Conservation (phyloP, 2,329 filamentous ascomycete genomes). For the Aspergillus japonicus region DNA sequence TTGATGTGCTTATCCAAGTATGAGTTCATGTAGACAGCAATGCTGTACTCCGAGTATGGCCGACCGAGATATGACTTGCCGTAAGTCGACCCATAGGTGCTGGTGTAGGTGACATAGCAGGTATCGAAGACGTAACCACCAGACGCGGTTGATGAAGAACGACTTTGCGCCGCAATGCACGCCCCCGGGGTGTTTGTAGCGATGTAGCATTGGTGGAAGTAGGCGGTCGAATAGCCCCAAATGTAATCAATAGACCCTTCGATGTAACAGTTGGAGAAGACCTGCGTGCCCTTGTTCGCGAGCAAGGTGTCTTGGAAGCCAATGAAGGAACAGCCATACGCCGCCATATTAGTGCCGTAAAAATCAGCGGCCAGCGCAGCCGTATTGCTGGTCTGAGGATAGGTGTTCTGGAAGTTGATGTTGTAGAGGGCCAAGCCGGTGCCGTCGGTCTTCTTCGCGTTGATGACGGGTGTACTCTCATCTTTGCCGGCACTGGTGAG, state of each 20-base stretch:
- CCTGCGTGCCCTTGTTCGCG: neutral
- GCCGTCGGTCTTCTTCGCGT: slow-evolving; percentile 43
- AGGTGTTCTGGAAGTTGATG: slow-evolving; percentile 35
- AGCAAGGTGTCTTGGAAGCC: neutral
- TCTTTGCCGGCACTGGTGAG: slow-evolving; percentile 43
- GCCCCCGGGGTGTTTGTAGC: neutral
- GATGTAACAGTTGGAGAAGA: neutral
- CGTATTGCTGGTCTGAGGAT: slow-evolving; percentile 32
- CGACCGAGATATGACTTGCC: neutral
- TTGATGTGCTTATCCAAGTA: neutral
- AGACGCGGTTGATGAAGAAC: neutral
- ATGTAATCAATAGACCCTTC: neutral
- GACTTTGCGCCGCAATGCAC: neutral
- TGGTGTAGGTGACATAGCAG: neutral
- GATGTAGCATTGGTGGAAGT: neutral
- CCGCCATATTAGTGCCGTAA: slow-evolving; percentile 32
- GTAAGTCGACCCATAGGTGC: neutral
- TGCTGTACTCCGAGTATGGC: neutral
- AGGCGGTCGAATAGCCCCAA: neutral
- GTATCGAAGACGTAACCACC: neutral
- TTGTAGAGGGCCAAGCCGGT: slow-evolving; percentile 29
- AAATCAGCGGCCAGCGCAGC: slow-evolving; percentile 36
- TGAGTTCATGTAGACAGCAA: neutral
- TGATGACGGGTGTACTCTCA: slow-evolving; percentile 47
- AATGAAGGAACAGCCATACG: slow-evolving; percentile 3